These are phyloP conservation scores for Triticum turgidum DNA, from an alignment of 176 grass and related monocot genomes.

Conservation along the genomic window DNA sequence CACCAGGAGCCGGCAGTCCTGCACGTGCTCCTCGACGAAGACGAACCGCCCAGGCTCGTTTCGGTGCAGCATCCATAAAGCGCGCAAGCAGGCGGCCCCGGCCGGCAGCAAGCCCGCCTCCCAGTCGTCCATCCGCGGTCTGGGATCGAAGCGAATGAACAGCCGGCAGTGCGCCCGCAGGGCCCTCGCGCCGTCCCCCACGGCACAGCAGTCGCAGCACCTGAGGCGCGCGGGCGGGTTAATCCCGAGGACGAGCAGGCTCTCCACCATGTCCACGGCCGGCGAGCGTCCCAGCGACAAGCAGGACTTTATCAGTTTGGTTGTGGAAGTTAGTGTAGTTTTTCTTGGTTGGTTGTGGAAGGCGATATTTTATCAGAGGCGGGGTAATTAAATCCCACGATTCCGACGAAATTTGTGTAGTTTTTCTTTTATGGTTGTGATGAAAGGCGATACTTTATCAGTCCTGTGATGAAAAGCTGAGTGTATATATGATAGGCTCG, in stretches of 20 bases:
- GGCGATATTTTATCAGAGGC: too few relatives aligned
- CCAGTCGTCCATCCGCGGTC: neutral
- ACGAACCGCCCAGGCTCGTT: neutral
- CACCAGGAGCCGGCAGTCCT: neutral
- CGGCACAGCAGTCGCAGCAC: constrained; percentile 56
- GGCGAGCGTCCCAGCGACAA: constrained; percentile 37
- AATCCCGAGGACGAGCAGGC: constrained; percentile 34
- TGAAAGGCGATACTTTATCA: too few relatives aligned
- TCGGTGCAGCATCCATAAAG: constrained; percentile 61
- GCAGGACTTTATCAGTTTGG: too few relatives aligned
- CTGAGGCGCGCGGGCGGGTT: constrained; percentile 29
- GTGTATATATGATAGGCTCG: too few relatives aligned
- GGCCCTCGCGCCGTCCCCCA: constrained; percentile 37
- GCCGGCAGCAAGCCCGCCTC: too few relatives aligned
- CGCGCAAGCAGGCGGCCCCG: neutral
- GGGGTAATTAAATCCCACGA: too few relatives aligned
- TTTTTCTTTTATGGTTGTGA: too few relatives aligned
- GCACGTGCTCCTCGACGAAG: neutral
- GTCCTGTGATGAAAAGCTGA: too few relatives aligned
- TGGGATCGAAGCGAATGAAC: constrained; percentile 39
- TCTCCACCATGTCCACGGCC: constrained; percentile 47
- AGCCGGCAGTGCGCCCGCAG: constrained; percentile 55
- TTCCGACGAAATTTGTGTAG: too few relatives aligned
- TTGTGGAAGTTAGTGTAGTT: too few relatives aligned
- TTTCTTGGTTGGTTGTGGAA: too few relatives aligned